Base-by-base conservation (phyloP, 345 rosid genomes). In the Nephelium lappaceum region DNA sequence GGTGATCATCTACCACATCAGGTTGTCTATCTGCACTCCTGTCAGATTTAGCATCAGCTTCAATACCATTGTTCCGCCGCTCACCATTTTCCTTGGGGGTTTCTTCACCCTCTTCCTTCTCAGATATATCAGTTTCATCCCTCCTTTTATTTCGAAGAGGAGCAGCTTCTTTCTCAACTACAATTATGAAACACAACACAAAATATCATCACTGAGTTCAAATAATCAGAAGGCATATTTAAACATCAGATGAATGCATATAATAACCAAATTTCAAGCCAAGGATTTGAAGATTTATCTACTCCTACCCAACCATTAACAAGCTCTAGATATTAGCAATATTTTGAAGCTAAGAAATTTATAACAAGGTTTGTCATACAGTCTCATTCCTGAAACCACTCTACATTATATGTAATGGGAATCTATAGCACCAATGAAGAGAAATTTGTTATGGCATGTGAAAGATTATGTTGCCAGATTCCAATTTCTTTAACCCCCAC, bases 1-100 rank as follows among this genome's bases (percentile, higher is more conserved):
- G 89, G 81, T 82, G 95, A 88, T 88, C 93, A 85, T 94, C 93
- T 45, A 92, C 91, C 76, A 90, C 86, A 86, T 90, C 99, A 60
- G 91, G 97, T 71, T 88, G 93, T 81, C 97, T 85, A 77, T 91
- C 91, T 70, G 89, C 84, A 87, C 85, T 89, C 81, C 90, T 84
- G 51, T 81, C 88, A 69, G 92, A 90, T 77, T 66, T 81, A 66
- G 80, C 83, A 75, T 81, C 87, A 5, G 83, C 84, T 79, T 81
- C 83, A 23, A 78, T 70, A 66, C 91, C 94, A 88, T 88, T 91
- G 82, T 84, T 84, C 62, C 66, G 81, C 39, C 57, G 87, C n/a
- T 81, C 85, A 73, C 98, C 93, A 84, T 91, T 91, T 85, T 88
- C 92, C 81, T 78, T 90, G 51, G 85, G 90, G 67, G 81, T 78